phyloP scores from a whole-genome alignment of 2,329 filamentous ascomycete genomes.

The Colletotrichum horii region DNA sequence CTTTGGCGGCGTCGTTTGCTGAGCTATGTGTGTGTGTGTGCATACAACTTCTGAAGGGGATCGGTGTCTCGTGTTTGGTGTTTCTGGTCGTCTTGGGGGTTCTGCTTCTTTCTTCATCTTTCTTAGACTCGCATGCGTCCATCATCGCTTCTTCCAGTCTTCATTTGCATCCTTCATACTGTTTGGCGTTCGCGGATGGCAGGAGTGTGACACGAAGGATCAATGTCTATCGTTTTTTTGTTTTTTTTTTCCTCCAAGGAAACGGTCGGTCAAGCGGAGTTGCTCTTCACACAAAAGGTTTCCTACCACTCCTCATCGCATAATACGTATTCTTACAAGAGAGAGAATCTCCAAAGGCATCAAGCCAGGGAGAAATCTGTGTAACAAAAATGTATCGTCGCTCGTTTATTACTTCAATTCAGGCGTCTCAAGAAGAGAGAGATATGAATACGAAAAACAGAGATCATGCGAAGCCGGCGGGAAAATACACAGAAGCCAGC shows the following conservation, averaged over 20 bases:
- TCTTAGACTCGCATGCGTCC: background rate
- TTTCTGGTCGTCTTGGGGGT: slow-evolving; percentile 17
- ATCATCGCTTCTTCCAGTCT: background rate
- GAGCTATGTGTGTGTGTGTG: background rate
- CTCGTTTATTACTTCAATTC: background rate
- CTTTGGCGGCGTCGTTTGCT: slow-evolving; percentile 67
- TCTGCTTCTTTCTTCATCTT: background rate
- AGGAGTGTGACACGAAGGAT: background rate
- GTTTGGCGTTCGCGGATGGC: slow-evolving; percentile 17
- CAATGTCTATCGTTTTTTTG: background rate
- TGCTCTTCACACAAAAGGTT: background rate
- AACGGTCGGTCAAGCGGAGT: background rate
- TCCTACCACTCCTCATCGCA: background rate
- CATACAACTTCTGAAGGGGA: background rate
- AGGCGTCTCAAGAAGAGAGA: background rate
- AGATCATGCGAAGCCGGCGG: background rate
- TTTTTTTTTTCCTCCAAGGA: background rate
- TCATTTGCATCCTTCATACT: slow-evolving; percentile 8
- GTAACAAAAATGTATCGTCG: background rate
- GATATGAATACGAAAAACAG: background rate
- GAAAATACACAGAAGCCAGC: background rate
- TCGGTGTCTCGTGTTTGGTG: background rate
- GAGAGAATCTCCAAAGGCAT: background rate
- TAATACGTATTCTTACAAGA: slow-evolving; percentile 1
- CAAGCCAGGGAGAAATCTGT: background rate